A percentile compares a stretch with the other conserved stretches of the same genome.
Evolutionary conservation across 2,329 filamentous ascomycete genomes (phyloP).

Genomic region (Sporothrix humicola): DNA sequence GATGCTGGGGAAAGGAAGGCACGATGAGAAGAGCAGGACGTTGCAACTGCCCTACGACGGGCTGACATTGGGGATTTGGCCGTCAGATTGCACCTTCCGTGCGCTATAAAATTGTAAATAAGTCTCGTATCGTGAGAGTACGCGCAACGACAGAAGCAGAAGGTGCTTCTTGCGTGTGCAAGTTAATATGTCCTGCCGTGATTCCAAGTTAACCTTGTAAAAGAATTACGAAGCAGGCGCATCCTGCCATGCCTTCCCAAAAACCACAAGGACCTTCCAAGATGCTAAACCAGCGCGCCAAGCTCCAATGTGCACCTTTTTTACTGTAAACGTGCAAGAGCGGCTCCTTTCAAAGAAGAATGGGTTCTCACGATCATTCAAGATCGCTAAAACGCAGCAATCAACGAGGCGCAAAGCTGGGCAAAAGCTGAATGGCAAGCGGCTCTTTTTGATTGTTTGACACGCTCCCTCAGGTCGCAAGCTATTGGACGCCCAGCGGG

Average conservation of each 20-base stretch:
- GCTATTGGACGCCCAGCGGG: conserved; percentile 17
- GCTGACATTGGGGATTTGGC: neutral
- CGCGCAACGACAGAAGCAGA: neutral
- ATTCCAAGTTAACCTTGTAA: neutral
- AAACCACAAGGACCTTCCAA: too few species aligned
- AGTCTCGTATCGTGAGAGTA: neutral
- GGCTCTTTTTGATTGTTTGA: conserved; percentile 1
- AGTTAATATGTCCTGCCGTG: neutral
- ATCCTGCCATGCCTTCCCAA: neutral
- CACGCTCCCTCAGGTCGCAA: neutral
- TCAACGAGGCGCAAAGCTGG: neutral
- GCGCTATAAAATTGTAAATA: neutral
- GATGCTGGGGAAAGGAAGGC: neutral
- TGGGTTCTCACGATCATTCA: neutral
- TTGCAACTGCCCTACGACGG: neutral
- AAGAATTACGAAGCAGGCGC: conserved; percentile 1
- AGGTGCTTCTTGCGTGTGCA: neutral
- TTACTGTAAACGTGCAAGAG: neutral
- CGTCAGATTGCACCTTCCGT: conserved; percentile 4
- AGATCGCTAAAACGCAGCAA: conserved; percentile 12
- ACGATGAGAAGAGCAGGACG: neutral
- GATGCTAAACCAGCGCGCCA: neutral
- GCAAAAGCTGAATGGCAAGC: conserved; percentile 8
- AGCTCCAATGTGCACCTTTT: neutral
- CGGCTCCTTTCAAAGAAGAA: too few species aligned